Conservation (phyloP, 129 eudicot genomes). For the Heracleum sosnowskyi region DNA sequence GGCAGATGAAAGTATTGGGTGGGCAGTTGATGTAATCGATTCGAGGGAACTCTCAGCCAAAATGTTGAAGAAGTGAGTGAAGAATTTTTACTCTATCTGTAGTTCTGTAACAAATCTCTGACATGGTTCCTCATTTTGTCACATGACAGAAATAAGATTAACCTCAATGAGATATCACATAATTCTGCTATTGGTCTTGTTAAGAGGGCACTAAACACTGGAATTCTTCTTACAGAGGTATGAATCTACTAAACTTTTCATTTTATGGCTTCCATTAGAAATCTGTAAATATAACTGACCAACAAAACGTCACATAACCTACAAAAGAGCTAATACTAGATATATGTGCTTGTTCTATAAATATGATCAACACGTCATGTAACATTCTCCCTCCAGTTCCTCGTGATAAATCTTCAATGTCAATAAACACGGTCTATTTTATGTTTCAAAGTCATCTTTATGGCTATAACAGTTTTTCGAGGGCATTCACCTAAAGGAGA, state of each 20-base stretch:
- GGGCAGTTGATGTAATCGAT: constrained; percentile 98
- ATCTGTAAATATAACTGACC: neutral
- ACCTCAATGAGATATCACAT: constrained; percentile 90
- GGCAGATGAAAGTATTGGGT: constrained; percentile 69
- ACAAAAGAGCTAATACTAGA: neutral
- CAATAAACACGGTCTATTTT: no score
- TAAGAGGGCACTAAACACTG: constrained; percentile 49
- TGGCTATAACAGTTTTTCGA: neutral
- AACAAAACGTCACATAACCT: neutral
- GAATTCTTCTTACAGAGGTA: constrained; percentile 92
- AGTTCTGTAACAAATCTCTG: neutral
- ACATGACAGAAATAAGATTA: constrained; percentile 66
- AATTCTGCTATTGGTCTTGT: constrained; percentile 94
- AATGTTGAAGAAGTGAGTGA: constrained; percentile 82
- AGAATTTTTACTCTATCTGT: constrained; percentile 2
- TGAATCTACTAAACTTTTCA: neutral
- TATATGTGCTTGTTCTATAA: neutral
- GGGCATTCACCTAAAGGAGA: neutral
- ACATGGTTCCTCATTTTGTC: constrained; percentile 7
- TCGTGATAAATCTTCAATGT: neutral
- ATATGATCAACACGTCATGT: neutral
- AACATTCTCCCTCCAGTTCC: neutral
- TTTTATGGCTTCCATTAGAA: neutral
- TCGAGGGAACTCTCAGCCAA: constrained; percentile 91
- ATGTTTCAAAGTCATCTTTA: neutral